A percentile compares a stretch with the other conserved stretches of the same genome.
phyloP scores from a whole-genome alignment of 2,329 filamentous ascomycete species.

The Rhinocladiella mackenziei region DNA sequence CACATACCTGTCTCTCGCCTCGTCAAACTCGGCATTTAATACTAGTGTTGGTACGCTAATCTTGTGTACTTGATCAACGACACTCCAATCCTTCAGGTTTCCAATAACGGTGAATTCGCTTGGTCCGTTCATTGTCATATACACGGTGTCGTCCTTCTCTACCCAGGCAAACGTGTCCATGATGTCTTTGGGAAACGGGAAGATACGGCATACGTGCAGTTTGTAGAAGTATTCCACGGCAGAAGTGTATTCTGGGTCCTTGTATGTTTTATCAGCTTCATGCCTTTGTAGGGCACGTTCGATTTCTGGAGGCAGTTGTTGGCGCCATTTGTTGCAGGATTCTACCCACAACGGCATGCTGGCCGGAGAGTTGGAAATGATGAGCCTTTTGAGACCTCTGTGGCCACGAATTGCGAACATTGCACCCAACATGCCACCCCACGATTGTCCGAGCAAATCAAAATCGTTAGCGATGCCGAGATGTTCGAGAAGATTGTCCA shows the following conservation, averaged over 20 bases:
- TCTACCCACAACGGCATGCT: slow-evolving; percentile 31
- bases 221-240: slow-evolving; percentile 32
- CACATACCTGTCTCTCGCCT: slow-evolving; percentile 19
- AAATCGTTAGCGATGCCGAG: slow-evolving; percentile 41
- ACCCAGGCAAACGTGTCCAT: slow-evolving; percentile 23
- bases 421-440: slow-evolving; percentile 52
- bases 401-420: slow-evolving; percentile 40
- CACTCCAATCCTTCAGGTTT: slow-evolving; percentile 40
- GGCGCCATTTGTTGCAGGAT: slow-evolving; percentile 28
- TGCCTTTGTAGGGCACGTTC: slow-evolving; percentile 21
- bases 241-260: slow-evolving; percentile 30
- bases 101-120: slow-evolving; percentile 41
- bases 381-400: slow-evolving; percentile 38
- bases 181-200: slow-evolving; percentile 36
- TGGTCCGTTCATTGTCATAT: slow-evolving; percentile 35
- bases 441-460: slow-evolving; percentile 49
- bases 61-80: slow-evolving; percentile 35
- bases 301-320: slow-evolving; percentile 25
- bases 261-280: slow-evolving; percentile 25
- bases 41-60: slow-evolving; percentile 41
- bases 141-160: slow-evolving; percentile 32
- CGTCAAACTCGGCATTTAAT: slow-evolving; percentile 43
- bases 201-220: slow-evolving; percentile 31
- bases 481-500: slow-evolving; percentile 46
- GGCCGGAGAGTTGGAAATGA: slow-evolving; percentile 35